phyloP scores from a whole-genome alignment of 2,329 filamentous ascomycete species.

The Pseudogymnoascus sp. region DNA sequence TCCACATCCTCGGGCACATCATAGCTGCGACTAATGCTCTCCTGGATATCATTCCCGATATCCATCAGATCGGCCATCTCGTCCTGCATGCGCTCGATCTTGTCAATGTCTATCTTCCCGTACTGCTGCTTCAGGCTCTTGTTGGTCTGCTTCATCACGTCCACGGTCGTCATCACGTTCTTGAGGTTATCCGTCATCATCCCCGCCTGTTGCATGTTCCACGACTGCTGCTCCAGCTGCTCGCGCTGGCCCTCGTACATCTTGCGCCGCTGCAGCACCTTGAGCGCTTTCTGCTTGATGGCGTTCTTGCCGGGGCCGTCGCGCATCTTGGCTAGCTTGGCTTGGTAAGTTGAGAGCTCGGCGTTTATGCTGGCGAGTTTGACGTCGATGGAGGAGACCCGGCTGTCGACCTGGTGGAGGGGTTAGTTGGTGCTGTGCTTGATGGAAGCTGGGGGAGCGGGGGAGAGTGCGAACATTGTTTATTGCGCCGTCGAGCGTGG shows the following conservation, averaged over 20 bases:
- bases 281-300: conserved; percentile 88
- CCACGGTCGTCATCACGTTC: conserved; percentile 96
- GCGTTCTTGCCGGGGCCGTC: conserved; percentile 90
- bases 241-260: conserved; percentile 92
- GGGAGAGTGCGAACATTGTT: conserved; percentile 51
- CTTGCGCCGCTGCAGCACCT: conserved; percentile 86
- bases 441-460: background rate
- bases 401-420: conserved; percentile 57
- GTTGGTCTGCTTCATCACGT: conserved; percentile 94
- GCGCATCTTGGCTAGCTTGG: conserved; percentile 84
- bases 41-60: conserved; percentile 95
- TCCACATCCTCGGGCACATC: conserved; percentile 96
- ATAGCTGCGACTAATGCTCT: conserved; percentile 83
- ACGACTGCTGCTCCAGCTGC: conserved; percentile 86
- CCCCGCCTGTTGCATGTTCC: conserved; percentile 98
- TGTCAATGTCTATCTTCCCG: conserved; percentile 93
- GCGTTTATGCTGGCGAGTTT: conserved; percentile 89
- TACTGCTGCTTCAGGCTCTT: conserved; percentile 91
- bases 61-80: conserved; percentile 99
- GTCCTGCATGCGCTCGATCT: conserved; percentile 95
- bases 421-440: conserved; percentile 16
- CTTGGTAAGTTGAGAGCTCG: conserved; percentile 81
- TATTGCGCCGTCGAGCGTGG: conserved; percentile 77
- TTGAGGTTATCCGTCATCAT: conserved; percentile 99
- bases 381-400: conserved; percentile 82